Conservation (phyloP, 2,329 filamentous ascomycete genomes). For the Arthrobotrys musiformis region DNA sequence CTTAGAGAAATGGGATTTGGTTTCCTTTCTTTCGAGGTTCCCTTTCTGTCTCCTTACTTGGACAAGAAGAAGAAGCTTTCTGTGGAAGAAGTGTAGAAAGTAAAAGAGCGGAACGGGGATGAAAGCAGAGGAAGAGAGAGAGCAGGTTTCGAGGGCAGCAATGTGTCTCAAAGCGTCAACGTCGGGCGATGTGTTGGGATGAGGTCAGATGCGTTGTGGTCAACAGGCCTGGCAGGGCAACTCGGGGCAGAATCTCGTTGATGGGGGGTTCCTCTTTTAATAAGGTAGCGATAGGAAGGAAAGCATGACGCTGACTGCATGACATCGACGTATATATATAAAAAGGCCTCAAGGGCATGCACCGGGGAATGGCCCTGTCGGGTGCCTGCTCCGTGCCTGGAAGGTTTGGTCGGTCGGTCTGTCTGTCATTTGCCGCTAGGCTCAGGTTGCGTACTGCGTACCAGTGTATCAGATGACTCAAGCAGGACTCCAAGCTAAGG, state of each 20-base stretch:
- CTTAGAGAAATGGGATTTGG: neutral
- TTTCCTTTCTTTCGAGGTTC: too few species aligned
- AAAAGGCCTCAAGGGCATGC: conserved; percentile 2
- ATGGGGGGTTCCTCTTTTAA: neutral
- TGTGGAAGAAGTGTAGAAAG: neutral
- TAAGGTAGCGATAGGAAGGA: neutral
- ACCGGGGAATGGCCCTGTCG: conserved; percentile 15
- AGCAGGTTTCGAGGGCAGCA: conserved; percentile 22
- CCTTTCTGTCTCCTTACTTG: neutral
- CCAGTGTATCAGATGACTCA: conserved; percentile 45
- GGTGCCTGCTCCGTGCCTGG: conserved; percentile 14
- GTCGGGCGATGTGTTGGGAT: conserved; percentile 38
- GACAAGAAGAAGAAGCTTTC: neutral
- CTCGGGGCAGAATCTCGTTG: neutral
- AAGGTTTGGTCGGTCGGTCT: neutral
- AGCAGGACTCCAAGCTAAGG: neutral
- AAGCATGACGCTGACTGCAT: conserved; percentile 33
- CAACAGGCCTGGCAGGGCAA: conserved; percentile 23
- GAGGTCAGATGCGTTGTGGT: conserved; percentile 51
- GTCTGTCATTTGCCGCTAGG: conserved; percentile 38
- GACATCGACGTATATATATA: too few species aligned
- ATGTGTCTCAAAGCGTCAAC: conserved; percentile 19
- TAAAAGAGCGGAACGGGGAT: neutral
- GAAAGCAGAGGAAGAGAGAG: neutral
- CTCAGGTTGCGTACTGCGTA: neutral